Evolutionary conservation across 306 rosid species (phyloP), one percentile per base, ranked within the genome.

Genomic region (Citrullus mucosospermus): DNA sequence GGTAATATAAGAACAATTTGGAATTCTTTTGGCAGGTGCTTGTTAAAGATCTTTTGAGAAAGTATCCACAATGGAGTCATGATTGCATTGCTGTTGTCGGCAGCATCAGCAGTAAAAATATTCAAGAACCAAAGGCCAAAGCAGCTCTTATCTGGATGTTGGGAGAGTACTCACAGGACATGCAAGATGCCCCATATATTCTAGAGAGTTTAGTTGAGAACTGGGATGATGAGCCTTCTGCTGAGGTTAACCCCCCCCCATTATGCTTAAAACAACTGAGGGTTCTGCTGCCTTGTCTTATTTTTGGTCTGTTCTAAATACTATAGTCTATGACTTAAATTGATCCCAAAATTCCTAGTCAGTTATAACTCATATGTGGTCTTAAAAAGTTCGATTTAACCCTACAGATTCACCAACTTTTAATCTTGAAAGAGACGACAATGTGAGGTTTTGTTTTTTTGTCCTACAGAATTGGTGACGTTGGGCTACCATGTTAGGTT

Each of bases 51-150:
- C 89, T 96, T 67, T 84, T 96, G 5, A 86, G 99, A 85, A 96
- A 96, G 79, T 96, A 96, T 89, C 99, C 99, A 74, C 99, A 96
- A 68, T 96, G 99, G 99, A 96, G 99, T 88, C 99, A 92, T 46
- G 98, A 96, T 90, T 96, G 99, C 87, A 96, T 96, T 79, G 98
- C 99, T 48, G 99, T 96, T 67, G 99, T 96, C 82, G 99, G 99
- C 75, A 93, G 91, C 82, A 96, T 96, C 85, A 96, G 99, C 90
- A 91, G 98, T 88, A 90, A 91, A 85, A 96, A 96, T 80, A 88
- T 96, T 82, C 99, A 96, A 85, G 99, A 96, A 82, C 96, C 99
- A 56, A 90, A 92, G 91, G 99, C 97, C 72, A 96, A 96, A 86
- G 98, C 99, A 32, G 99, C 99, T 80, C 97, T 96, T 74, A 91